Conservation (phyloP, 1,139 yeast species). For the Yamadazyma sp. region DNA sequence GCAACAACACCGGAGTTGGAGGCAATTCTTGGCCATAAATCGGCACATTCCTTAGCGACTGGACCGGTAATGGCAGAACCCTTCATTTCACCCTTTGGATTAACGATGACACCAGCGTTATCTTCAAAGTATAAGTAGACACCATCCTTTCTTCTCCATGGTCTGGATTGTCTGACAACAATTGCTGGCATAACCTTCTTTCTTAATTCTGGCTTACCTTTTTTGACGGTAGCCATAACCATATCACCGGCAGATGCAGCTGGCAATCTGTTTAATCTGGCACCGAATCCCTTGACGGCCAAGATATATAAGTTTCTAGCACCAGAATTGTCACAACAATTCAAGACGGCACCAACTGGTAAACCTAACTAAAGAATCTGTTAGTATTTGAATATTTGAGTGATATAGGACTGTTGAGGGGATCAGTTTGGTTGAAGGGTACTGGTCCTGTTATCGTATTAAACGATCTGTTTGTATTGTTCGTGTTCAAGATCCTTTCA, state of each 20-base stretch:
- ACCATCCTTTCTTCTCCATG: conserved; percentile 99
- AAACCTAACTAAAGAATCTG: conserved; percentile 68
- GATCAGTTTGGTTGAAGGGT: not conserved
- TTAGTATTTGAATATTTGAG: conserved; percentile 17
- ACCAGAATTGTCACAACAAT: conserved; percentile 99
- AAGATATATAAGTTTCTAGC: conserved; percentile 99
- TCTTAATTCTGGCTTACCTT: conserved; percentile 99
- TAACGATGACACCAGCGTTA: conserved; percentile 99
- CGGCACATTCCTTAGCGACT: conserved; percentile 99
- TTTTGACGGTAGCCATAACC: conserved; percentile 99
- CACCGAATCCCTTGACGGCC: conserved; percentile 99
- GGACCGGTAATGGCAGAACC: conserved; percentile 99
- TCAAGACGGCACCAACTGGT: conserved; percentile 99
- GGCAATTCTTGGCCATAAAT: conserved; percentile 99
- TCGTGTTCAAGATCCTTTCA: no score
- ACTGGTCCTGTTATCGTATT: no score
- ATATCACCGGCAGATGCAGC: conserved; percentile 99
- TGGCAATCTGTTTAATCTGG: conserved; percentile 99
- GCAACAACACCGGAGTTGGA: conserved; percentile 99
- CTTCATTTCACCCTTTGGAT: conserved; percentile 99
- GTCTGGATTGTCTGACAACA: conserved; percentile 98
- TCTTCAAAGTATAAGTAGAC: conserved; percentile 99
- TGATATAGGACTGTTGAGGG: not conserved
- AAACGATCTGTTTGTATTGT: no score
- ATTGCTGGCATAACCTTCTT: conserved; percentile 99